Evolutionary conservation across 176 grass and related monocot genomes (phyloP).

Genomic region (Cocos nucifera): DNA sequence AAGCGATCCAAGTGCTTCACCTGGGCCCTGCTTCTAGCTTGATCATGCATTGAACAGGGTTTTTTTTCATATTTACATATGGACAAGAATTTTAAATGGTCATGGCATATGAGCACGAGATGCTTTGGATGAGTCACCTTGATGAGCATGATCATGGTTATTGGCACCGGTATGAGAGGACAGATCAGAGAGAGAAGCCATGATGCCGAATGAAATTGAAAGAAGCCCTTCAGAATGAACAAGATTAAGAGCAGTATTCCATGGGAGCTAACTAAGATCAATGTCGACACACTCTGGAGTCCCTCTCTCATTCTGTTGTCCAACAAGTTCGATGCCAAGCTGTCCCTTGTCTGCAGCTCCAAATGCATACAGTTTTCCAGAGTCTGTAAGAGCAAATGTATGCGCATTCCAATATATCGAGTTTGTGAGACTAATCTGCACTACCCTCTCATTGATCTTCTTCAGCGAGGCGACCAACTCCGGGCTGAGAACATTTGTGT

Average conservation of each 20-base stretch:
- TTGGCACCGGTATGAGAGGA: constrained; percentile 3
- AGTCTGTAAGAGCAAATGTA: constrained; percentile 81
- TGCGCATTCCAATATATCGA: constrained; percentile 93
- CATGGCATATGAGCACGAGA: constrained; percentile 3
- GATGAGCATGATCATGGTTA: background rate
- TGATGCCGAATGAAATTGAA: background rate
- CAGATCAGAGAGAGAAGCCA: background rate
- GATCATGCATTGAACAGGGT: background rate
- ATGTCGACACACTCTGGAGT: constrained; percentile 55
- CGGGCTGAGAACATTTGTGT: constrained; percentile 58
- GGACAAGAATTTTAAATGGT: background rate
- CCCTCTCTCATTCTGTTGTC: constrained; percentile 66
- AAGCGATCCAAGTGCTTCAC: background rate
- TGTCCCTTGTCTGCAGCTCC: constrained; percentile 80
- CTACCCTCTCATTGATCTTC: constrained; percentile 28
- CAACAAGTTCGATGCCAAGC: constrained; percentile 65
- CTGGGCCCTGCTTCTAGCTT: background rate
- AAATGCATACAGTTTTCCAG: constrained; percentile 68
- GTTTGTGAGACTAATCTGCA: constrained; percentile 40
- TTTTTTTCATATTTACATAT: constrained; percentile 9
- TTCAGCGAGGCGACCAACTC: constrained; percentile 75
- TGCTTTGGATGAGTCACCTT: background rate
- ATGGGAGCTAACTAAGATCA: constrained; percentile 40
- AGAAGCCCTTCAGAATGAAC: background rate
- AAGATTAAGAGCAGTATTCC: no score